These are phyloP conservation scores for Chlamydomonas sphaeroides DNA, from an alignment of 139 green algal species.

Conservation along the genomic window DNA sequence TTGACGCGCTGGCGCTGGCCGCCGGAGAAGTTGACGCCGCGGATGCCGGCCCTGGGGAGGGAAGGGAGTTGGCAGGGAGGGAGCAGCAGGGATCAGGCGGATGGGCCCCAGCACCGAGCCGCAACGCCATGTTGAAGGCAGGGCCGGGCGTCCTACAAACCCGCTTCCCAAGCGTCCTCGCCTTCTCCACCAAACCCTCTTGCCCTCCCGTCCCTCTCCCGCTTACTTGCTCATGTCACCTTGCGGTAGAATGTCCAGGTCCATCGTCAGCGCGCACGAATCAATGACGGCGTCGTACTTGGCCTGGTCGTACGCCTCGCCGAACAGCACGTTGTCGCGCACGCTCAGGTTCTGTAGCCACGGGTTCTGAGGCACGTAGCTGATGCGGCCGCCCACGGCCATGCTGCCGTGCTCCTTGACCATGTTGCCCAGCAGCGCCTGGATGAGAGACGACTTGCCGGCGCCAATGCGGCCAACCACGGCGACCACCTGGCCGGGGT, in stretches of 20 bases:
- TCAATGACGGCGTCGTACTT: constrained; percentile 62
- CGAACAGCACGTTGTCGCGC: constrained; percentile 75
- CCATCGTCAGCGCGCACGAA: constrained; percentile 61
- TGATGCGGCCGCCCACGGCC: constrained; percentile 39
- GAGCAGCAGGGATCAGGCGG: no score
- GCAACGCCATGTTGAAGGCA: no score
- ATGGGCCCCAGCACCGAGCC: no score
- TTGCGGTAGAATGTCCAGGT: constrained; percentile 67
- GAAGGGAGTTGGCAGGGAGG: no score
- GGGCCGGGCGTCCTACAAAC: no score
- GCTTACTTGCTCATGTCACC: constrained; percentile 55
- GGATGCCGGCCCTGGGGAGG: constrained; percentile 53
- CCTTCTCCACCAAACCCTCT: no score
- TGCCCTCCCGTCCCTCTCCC: no score
- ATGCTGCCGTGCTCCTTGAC: background rate
- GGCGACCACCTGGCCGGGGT: constrained; percentile 59
- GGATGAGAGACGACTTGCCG: constrained; percentile 56
- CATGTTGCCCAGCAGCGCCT: constrained; percentile 69
- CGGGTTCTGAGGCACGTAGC: constrained; percentile 62
- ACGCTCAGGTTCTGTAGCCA: constrained; percentile 78
- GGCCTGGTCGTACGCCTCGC: constrained; percentile 51
- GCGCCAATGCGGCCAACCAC: constrained; percentile 66
- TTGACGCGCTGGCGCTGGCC: constrained; percentile 67
- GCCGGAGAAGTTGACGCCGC: constrained; percentile 68
- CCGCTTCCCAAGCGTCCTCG: no score